Base-by-base conservation (phyloP, 2,329 filamentous ascomycete genomes). In the Acarospora socialis region DNA sequence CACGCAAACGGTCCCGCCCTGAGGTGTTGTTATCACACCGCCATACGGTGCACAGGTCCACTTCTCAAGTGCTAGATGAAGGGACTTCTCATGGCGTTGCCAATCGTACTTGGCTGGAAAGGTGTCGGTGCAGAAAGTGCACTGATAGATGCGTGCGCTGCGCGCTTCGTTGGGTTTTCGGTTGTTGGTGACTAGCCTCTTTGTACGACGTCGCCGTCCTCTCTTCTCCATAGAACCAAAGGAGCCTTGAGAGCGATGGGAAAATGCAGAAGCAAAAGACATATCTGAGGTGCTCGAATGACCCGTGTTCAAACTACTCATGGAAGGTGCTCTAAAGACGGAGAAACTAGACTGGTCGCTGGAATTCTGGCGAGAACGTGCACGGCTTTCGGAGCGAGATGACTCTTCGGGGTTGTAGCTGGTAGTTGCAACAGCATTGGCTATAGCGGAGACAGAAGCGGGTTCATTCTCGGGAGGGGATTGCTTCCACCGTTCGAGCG, bases 391-490 rank as follows among this genome's bases (percentile, higher is more conserved):
- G 24, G 46, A 46, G 23, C 44, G 39, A 37, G 49, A 47, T 41
- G 45, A 46, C 36, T 47, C 25, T 19, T 22, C 42, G 31, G 51
- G 43, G 34, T 52, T 45, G 23, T 57, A 51, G 12, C 54, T 49
- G 10, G 56, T 54, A 38, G 52, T 56, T 25, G 54, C 56, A 46
- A 78, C 61, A 45, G 73, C 73, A 48, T 70, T 61, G 28, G 66
- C 65, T 57, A 79, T 78, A 59, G 70, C 73, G 21, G 63, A 68
- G 36, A 74, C 60, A 5, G 69, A 63, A 39, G 73, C 74, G 44
- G 74, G 69, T 65, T 78, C 74, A 61, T 78, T 65, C 55, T 78
- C 73, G 28, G 74, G 74, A 21, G 74, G 74, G 42, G 71, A 77
- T 49, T 73, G 61, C 48, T 77, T 68, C 73, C 74, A 79, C 65